Evolutionary conservation across 2,329 filamentous ascomycete species (phyloP), one percentile per base, ranked within the genome.

Genomic region (Monosporascus sp.): DNA sequence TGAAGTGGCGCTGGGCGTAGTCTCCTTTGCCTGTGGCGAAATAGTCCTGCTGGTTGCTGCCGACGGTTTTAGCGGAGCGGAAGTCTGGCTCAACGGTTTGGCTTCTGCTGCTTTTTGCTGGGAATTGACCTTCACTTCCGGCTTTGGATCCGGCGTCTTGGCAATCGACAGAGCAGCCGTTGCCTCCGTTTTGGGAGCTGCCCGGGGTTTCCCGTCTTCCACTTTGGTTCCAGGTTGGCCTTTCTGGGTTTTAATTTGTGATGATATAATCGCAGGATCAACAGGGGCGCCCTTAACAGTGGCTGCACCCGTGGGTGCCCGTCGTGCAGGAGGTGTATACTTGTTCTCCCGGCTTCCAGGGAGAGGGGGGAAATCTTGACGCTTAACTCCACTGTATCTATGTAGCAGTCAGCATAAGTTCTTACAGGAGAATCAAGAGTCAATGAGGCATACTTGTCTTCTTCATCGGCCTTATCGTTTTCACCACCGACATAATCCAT

Each of bases 341-440:
- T 90, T 93, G 71, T 82, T 83, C 60, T 79, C 76, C 19, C 76
- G 73, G 44, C 70, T 73, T 48, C 62, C 64, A 51, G 74, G 67
- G 34, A 95, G 77, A n/a, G 87, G 81, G 6, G 87, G 82, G 63
- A 88, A 88, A 52, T 89, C 86, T 59, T 83, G 79, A 59, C 93
- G 86, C 57, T 87, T 87, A 52, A 99, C 94, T 67, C 93, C 93
- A 66, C 92, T 97, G 73, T 97, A 97, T 68, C 87, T 90, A 58
- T 58, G 60, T 49, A 36, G 49, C 48, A 49, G 56, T 56, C 31
- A 51, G 48, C 31, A 36, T 48, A 45, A 20, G 22, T 27, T 20
- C 17, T 19, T 14, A 31, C 19, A 7, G 20, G 37, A 37, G 37
- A 24, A 5, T 24, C n/a, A 7, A 50, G 17, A 2, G 7, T 20